These are phyloP conservation scores for Cicer yamashitae DNA, from an alignment of 306 rosid species.

Conservation along the genomic window DNA sequence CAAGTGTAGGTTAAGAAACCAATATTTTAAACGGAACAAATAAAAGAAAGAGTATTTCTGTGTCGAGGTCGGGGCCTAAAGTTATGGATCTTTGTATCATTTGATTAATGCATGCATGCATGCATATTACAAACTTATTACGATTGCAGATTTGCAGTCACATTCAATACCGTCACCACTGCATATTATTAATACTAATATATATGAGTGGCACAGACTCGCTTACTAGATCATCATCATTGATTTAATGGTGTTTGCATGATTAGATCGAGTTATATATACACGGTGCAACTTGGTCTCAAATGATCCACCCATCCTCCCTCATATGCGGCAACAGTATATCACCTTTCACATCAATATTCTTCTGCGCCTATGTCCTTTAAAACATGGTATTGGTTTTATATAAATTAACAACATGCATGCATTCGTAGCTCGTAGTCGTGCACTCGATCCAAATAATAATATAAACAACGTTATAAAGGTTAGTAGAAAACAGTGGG, in stretches of 20 bases:
- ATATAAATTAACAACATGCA: neutral
- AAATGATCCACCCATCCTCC: neutral
- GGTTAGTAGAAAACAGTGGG: too few relatives aligned
- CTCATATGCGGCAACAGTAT: slow-evolving; percentile 8
- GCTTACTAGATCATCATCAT: neutral
- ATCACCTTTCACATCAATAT: slow-evolving; percentile 13
- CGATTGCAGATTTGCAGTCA: slow-evolving; percentile 17
- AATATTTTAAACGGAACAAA: too few relatives aligned
- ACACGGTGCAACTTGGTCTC: slow-evolving; percentile 22
- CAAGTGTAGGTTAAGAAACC: too few relatives aligned
- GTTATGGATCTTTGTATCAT: slow-evolving; percentile 29
- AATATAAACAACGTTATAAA: too few relatives aligned
- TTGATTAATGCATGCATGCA: neutral
- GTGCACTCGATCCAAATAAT: too few relatives aligned
- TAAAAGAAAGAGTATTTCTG: too few relatives aligned
- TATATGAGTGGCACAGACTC: slow-evolving; percentile 44
- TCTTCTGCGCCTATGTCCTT: neutral
- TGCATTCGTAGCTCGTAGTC: neutral
- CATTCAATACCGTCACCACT: neutral
- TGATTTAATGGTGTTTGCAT: neutral
- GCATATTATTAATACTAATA: neutral
- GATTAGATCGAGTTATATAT: neutral
- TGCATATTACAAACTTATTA: neutral
- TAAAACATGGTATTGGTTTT: neutral
- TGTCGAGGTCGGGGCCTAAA: neutral